Conservation (phyloP, 106 monocot species). For the Allium fistulosum region DNA sequence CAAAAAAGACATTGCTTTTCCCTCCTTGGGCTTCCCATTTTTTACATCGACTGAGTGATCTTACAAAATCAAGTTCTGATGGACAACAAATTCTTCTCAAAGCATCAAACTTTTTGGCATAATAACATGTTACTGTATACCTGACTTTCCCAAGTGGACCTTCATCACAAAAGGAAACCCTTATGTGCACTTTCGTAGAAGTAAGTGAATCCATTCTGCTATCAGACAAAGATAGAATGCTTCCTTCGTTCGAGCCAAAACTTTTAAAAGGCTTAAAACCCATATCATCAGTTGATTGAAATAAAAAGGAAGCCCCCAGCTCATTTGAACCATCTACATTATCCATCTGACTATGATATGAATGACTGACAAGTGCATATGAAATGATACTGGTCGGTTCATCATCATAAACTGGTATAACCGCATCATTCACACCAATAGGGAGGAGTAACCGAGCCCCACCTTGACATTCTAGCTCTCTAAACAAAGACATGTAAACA, state of each 20-base stretch:
- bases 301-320: slow-evolving; percentile 19
- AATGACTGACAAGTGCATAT: slow-evolving; percentile 58
- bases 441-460: slow-evolving; percentile 61
- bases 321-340: slow-evolving; percentile 30
- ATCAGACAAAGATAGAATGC: slow-evolving; percentile 35
- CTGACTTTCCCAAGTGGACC: slow-evolving; percentile 59
- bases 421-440: slow-evolving; percentile 55
- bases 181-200: slow-evolving; percentile 46
- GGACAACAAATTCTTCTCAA: slow-evolving; percentile 77
- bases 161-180: slow-evolving; percentile 73
- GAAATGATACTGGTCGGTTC: slow-evolving; percentile 91
- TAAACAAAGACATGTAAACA: slow-evolving; percentile 35
- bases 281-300: slow-evolving; percentile 46
- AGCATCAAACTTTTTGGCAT: slow-evolving; percentile 66
- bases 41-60: slow-evolving; percentile 94
- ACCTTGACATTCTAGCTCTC: slow-evolving; percentile 32
- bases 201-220: slow-evolving; percentile 35
- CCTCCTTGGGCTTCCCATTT: slow-evolving; percentile 96
- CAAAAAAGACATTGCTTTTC: slow-evolving; percentile 99
- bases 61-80: slow-evolving; percentile 77
- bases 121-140: slow-evolving; percentile 83
- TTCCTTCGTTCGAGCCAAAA: slow-evolving; percentile 42
- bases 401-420: slow-evolving; percentile 77
- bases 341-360: slow-evolving; percentile 61
- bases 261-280: slow-evolving; percentile 36